Evolutionary conservation across 2,329 filamentous ascomycete species (phyloP).

Genomic region (Cladobotryum mycophilum): DNA sequence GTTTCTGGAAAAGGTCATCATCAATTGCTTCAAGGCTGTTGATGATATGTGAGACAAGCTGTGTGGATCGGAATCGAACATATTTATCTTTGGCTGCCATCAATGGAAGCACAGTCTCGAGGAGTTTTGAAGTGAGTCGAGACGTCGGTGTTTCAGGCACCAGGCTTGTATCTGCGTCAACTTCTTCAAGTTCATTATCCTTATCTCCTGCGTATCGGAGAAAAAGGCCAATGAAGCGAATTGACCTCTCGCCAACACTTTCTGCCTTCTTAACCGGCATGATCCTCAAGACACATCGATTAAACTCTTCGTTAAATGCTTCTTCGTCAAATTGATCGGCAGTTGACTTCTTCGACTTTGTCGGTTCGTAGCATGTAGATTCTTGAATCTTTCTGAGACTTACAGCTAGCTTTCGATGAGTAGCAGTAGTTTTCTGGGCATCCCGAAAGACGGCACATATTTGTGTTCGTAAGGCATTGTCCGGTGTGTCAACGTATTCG

Average conservation of each 20-base stretch:
- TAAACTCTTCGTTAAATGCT: conserved; percentile 82
- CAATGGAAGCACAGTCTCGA: conserved; percentile 69
- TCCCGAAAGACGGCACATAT: conserved; percentile 69
- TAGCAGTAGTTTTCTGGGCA: conserved; percentile 82
- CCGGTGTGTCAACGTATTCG: conserved; percentile 69
- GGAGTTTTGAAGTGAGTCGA: conserved; percentile 67
- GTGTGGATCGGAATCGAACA: conserved; percentile 82
- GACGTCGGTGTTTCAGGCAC: conserved; percentile 79
- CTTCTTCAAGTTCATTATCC: conserved; percentile 61
- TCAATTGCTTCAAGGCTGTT: conserved; percentile 90
- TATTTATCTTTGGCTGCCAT: conserved; percentile 85
- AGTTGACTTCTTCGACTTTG: conserved; percentile 43
- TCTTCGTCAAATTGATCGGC: conserved; percentile 70
- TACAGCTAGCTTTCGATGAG: conserved; percentile 83
- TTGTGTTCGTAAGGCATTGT: conserved; percentile 65
- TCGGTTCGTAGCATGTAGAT: conserved; percentile 64
- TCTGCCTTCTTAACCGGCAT: conserved; percentile 91
- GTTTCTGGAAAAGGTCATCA: conserved; percentile 78
- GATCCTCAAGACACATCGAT: conserved; percentile 72
- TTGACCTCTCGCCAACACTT: conserved; percentile 73
- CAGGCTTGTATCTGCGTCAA: conserved; percentile 62
- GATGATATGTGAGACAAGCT: conserved; percentile 84
- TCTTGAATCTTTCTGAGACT: conserved; percentile 88
- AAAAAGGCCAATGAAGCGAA: conserved; percentile 85
- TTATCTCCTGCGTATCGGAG: conserved; percentile 65